Percentiles rank a stretch among this genome's conserved stretches.
Evolutionary conservation across 768 basidiomycete species (phyloP).

Genomic region (Saitozyma podzolica): DNA sequence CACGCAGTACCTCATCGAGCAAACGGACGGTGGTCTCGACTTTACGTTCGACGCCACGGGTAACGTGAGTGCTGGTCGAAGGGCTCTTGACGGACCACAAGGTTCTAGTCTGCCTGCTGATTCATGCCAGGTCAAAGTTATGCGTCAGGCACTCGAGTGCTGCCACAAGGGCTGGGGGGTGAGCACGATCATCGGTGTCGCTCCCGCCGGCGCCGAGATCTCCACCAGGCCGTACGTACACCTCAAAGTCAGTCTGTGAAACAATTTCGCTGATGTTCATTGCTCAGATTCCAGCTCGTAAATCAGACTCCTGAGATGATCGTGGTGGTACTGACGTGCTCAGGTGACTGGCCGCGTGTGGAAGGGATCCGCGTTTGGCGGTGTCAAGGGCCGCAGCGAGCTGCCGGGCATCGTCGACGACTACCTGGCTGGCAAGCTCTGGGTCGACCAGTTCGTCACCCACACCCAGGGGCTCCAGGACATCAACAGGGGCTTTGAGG

Average conservation of each 20-base stretch:
- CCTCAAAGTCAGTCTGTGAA: background rate
- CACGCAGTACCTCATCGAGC: conserved; percentile 83
- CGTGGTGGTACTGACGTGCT: no score
- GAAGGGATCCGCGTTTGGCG: conserved; percentile 95
- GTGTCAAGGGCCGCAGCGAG: conserved; percentile 96
- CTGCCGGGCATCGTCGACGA: conserved; percentile 87
- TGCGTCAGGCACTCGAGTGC: conserved; percentile 94
- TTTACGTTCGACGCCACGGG: conserved; percentile 98
- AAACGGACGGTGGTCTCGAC: conserved; percentile 97
- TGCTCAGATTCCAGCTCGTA: conserved; percentile 39
- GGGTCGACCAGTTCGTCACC: conserved; percentile 92
- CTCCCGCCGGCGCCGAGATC: conserved; percentile 94
- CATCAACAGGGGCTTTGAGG: conserved; percentile 84
- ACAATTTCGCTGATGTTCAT: background rate
- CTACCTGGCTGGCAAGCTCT: conserved; percentile 51
- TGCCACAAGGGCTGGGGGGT: conserved; percentile 99
- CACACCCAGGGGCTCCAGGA: conserved; percentile 72
- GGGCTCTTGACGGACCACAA: no score
- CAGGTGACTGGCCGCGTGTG: conserved; percentile 61
- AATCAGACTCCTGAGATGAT: no score
- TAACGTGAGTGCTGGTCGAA: conserved; percentile 63
- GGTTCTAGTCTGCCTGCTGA: no score
- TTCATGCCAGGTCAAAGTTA: conserved; percentile 77
- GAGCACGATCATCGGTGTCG: conserved; percentile 92
- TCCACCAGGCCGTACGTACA: conserved; percentile 75